phyloP scores from a whole-genome alignment of 768 basidiomycete species.

The Leccinum longicurvipes region DNA sequence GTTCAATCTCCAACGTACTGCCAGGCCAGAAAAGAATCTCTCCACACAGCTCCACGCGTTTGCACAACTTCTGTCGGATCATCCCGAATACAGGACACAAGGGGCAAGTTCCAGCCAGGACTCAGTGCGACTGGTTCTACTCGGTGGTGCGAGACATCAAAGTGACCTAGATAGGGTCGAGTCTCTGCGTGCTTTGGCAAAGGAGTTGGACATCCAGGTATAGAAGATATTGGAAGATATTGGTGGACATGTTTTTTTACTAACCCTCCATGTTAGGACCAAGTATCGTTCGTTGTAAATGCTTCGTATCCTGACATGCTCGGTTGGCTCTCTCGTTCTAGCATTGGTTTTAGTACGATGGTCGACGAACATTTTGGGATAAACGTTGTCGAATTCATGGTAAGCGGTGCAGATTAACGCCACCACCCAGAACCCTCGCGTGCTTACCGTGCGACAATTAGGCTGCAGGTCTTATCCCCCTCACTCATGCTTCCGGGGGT shows the following conservation, averaged over 20 bases:
- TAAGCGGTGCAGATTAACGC: slow-evolving; percentile 32
- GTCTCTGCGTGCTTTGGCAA: slow-evolving; percentile 53
- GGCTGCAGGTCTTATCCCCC: slow-evolving; percentile 92
- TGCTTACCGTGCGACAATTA: slow-evolving; percentile 32
- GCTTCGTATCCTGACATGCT: slow-evolving; percentile 73
- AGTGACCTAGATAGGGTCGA: slow-evolving; percentile 71
- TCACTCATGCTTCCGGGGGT: slow-evolving; percentile 91
- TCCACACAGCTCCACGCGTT: slow-evolving; percentile 73
- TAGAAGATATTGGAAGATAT: slow-evolving; percentile 16
- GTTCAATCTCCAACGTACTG: neutral
- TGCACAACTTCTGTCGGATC: slow-evolving; percentile 46
- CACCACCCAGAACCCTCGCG: neutral
- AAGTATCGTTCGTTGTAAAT: slow-evolving; percentile 80
- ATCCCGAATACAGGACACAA: slow-evolving; percentile 53
- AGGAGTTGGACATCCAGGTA: slow-evolving; percentile 64
- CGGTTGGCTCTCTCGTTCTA: slow-evolving; percentile 66
- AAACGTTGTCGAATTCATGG: slow-evolving; percentile 97
- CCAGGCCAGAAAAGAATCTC: slow-evolving; percentile 94
- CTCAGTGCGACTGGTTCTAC: slow-evolving; percentile 60
- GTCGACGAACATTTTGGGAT: slow-evolving; percentile 98
- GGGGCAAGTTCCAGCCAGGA: slow-evolving; percentile 15
- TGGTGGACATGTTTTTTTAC: neutral
- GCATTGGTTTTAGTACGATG: slow-evolving; percentile 93
- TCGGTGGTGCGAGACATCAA: slow-evolving; percentile 83
- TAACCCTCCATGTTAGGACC: slow-evolving; percentile 41